Conservation (phyloP, 305 asterid genomes). For the Fraxinus platypoda region DNA sequence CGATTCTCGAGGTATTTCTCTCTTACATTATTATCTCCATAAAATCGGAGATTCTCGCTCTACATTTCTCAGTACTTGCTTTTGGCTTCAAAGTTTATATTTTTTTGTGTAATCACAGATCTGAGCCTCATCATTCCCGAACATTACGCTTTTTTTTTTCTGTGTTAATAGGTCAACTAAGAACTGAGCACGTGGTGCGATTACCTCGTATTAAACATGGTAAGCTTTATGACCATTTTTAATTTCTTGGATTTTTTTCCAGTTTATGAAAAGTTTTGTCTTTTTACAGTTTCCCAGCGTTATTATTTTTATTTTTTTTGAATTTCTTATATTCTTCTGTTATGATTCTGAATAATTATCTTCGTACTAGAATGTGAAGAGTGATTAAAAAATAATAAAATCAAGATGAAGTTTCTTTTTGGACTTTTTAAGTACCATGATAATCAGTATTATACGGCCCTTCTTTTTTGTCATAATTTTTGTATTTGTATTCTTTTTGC, state of each 20-base stretch:
- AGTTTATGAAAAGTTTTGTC: background rate
- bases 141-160: background rate
- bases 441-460: background rate
- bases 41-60: background rate
- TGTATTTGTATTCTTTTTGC: background rate
- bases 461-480: background rate
- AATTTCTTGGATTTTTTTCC: background rate
- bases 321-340: background rate
- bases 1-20: background rate
- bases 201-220: background rate
- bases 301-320: background rate
- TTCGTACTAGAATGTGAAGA: background rate
- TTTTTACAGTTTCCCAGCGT: background rate
- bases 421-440: background rate
- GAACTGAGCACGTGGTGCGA: background rate
- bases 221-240: background rate
- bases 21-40: background rate
- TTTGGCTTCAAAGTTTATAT: background rate
- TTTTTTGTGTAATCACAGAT: background rate
- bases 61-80: background rate
- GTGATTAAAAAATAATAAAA: background rate
- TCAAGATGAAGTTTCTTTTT: background rate
- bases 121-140: background rate
- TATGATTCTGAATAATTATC: too few species aligned
- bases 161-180: background rate